Evolutionary conservation across 75 land plant genomes (phyloP), one percentile per base, ranked within the genome.

Genomic region (Adiantum capillusveneris): DNA sequence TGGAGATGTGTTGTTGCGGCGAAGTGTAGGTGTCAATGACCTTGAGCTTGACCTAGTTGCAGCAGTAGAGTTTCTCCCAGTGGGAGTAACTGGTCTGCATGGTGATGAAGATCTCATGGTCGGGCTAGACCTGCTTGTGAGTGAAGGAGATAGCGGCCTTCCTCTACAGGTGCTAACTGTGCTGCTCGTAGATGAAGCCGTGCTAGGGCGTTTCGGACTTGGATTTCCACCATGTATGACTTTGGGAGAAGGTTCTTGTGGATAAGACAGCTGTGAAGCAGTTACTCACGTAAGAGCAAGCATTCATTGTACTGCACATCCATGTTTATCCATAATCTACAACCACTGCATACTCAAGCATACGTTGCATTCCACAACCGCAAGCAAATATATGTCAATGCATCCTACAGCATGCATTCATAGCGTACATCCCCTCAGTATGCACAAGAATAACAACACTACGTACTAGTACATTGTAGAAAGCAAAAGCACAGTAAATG

Each of bases 61-160:
- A 26, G 80, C 67, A 14, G 72, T 71, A 25, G 75, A 69, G 3
- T 79, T 45, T 53, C 67, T 80, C 39, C 60, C 72, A 56, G 88
- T 76, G 5, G 85, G 78, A 41, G 83, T 74, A 61, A 85, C 72
- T 31, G 76, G 65, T 56, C 84, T 79, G 17, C 79, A 64, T 17
- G 89, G 80, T 37, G 79, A 75, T 25, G 68, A 57, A 29, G 69
- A 44, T 16, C 69, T 29, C 44, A 57, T 13, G 25, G 74, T 42
- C 36, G 76, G 75, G 58, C 82, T 78, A 52, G 80, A 55, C 42
- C 53, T 65, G 31, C 29, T 3, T 34, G 37, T 56, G 7, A 59
- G 39, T 48, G 81, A 67, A 26, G 74, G 56, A 70, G 84, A 73
- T 11, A 78, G 72, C 55, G 82, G 69, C 42, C 79, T 82, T 36